phyloP scores from a whole-genome alignment of 2,329 filamentous ascomycete genomes.

The Parafenestella ontariensis region DNA sequence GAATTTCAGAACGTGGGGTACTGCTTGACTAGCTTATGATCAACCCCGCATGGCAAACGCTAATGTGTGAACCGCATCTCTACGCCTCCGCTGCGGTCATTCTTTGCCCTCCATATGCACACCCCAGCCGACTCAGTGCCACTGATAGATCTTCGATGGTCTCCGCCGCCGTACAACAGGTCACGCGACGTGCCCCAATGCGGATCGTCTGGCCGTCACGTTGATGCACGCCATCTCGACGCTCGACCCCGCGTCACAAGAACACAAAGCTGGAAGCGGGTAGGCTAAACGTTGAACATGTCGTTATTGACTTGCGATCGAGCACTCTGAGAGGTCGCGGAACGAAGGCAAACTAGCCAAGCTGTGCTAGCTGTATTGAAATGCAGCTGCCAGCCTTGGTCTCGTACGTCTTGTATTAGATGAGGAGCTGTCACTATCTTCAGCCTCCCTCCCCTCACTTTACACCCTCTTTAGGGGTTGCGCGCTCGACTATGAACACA shows the following conservation, averaged over 20 bases:
- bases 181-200: constrained; percentile 6
- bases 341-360: constrained; percentile 11
- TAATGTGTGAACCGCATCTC: too few species aligned
- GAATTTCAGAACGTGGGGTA: too few species aligned
- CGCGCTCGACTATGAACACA: constrained; percentile 10
- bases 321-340: constrained; percentile 14
- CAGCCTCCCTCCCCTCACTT: constrained; percentile 2
- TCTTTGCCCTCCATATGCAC: too few species aligned
- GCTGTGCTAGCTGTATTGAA: constrained; percentile 18
- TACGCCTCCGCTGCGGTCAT: too few species aligned
- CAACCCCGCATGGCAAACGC: too few species aligned
- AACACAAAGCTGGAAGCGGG: constrained; percentile 14
- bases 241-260: constrained; percentile 29
- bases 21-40: too few species aligned
- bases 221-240: constrained; percentile 10
- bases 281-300: constrained; percentile 21
- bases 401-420: constrained; percentile 11
- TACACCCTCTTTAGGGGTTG: constrained; percentile 2
- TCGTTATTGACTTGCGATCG: constrained; percentile 16
- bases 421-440: constrained; percentile 18
- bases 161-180: neutral
- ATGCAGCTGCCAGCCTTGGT: constrained; percentile 24
- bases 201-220: neutral
- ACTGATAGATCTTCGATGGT: neutral
- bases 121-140: too few species aligned